Evolutionary conservation across 345 rosid species (phyloP), one percentile per base, ranked within the genome.

Genomic region (Eucalyptus marginata): DNA sequence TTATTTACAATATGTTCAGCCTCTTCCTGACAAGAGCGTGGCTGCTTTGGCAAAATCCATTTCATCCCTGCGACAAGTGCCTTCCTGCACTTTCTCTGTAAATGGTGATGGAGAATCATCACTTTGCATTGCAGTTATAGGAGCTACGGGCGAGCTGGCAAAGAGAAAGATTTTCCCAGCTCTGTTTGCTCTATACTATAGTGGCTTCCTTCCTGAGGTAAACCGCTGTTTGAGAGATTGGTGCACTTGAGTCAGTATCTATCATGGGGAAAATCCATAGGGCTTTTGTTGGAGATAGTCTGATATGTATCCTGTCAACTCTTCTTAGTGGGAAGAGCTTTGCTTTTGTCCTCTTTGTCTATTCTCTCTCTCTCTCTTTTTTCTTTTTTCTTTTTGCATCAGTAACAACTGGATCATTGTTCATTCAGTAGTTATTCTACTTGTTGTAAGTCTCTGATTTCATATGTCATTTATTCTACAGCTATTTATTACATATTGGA

Each of bases 191-290:
- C 91, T 96, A 88, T 95, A 93, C 89, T 94, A 94, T 87, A 96
- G 95, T 83, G 98, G 98, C 62, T 95, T 95, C 93, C 94, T 96
- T 91, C 96, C 96, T 54, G 94, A 96, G 98, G 99, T 96, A 89
- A 89, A 89, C 68, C 36, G 86, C 40, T 58, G 88, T 54, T 58
- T 31, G 83, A 27, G 89, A 49, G 49, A 59, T 50, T 33, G 86
- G 18, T 40, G 7, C 40, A n/a, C 27, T 79, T 86, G 33, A 36
- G 43, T 66, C 80, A 25, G 44, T 85, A 58, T 56, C 13, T 40
- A 43, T 59, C 46, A 24, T 17, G 89, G 47, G 43, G 44, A 46
- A 62, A 86, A 86, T 86, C 59, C 25, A 51, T 50, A 18, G 33
- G 56, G 84, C 84, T 76, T 76, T 76, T 76, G 27, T 76, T 76